Percentiles rank a stretch among this genome's conserved stretches.
phyloP scores from a whole-genome alignment of 805 yeast species.

The Danielia reshetovae region DNA sequence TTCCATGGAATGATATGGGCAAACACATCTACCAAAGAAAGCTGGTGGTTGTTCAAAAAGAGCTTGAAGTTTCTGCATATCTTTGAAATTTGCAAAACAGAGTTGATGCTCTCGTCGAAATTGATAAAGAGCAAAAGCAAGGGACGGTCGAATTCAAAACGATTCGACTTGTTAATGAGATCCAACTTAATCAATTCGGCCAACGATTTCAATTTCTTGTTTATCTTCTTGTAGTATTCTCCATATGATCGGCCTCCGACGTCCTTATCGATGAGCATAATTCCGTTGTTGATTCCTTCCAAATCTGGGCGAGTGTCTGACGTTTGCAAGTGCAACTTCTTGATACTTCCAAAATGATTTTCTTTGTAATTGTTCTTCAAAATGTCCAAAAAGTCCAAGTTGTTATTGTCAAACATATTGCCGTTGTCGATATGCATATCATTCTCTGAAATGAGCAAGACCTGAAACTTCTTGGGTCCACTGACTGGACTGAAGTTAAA shows the following conservation, averaged over 20 bases:
- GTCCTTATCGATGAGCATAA: conserved; percentile 20
- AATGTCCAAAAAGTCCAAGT: conserved; percentile 36
- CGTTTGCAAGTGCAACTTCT: conserved; percentile 26
- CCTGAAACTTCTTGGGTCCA: conserved; percentile 48
- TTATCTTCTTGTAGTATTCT: conserved; percentile 28
- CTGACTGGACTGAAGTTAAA: conserved; percentile 53
- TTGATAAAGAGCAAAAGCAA: conserved; percentile 49
- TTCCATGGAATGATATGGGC: conserved; percentile 33
- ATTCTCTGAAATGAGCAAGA: conserved; percentile 43
- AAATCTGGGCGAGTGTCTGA: conserved; percentile 26
- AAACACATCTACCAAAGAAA: conserved; percentile 37
- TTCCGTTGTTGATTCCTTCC: conserved; percentile 27
- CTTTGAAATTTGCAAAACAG: conserved; percentile 45
- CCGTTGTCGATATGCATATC: conserved; percentile 5
- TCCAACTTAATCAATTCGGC: conserved; percentile 38
- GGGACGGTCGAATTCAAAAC: conserved; percentile 44
- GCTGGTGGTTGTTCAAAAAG: conserved; percentile 32
- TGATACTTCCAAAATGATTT: conserved; percentile 45
- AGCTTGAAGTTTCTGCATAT: conserved; percentile 46
- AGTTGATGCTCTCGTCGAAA: conserved; percentile 38
- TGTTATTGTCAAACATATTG: conserved; percentile 22
- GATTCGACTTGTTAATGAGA: conserved; percentile 37
- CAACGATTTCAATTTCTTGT: conserved; percentile 25
- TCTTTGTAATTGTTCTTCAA: conserved; percentile 43
- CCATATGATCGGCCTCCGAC: conserved; percentile 18